These are phyloP conservation scores for Syzygium malaccense DNA, from an alignment of 441 rosid species.

Conservation along the genomic window DNA sequence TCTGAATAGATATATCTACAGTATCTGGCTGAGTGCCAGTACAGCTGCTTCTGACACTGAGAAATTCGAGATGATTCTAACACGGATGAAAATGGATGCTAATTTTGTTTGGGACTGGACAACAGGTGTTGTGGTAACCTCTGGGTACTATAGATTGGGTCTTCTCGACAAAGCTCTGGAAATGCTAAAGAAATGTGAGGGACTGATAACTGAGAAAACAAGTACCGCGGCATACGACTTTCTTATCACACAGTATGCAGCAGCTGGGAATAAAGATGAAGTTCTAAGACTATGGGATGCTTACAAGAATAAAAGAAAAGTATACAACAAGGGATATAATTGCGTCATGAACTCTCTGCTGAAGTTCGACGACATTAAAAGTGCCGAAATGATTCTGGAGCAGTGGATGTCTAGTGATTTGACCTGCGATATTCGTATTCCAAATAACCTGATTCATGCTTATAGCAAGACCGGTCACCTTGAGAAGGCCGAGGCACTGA, in stretches of 20 bases:
- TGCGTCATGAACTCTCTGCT: conserved; percentile 18
- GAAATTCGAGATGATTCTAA: not conserved
- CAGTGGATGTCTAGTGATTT: conserved; percentile 21
- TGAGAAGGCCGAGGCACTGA: not conserved
- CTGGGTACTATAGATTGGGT: not conserved
- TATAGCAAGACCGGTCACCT: not conserved
- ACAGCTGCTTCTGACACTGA: not conserved
- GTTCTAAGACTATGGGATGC: conserved; percentile 42
- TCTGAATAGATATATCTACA: not conserved
- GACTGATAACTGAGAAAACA: not conserved
- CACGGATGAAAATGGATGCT: not conserved
- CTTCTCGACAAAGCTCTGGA: not conserved
- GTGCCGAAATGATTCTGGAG: conserved; percentile 25
- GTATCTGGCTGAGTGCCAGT: not conserved
- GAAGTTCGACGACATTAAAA: conserved; percentile 28
- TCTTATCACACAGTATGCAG: conserved; percentile 33
- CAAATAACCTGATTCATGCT: not conserved
- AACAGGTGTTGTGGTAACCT: not conserved
- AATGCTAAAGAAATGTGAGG: not conserved
- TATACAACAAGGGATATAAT: conserved; percentile 23
- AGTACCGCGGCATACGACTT: conserved; percentile 16
- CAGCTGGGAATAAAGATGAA: conserved; percentile 40
- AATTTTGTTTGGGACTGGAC: not conserved
- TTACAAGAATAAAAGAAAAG: conserved; percentile 20
- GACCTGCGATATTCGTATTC: not conserved